A percentile compares a stretch with the other conserved stretches of the same genome.
These are phyloP conservation scores for Cadophora sp. DNA, from an alignment of 2,329 filamentous ascomycete genomes.

Conservation along the genomic window DNA sequence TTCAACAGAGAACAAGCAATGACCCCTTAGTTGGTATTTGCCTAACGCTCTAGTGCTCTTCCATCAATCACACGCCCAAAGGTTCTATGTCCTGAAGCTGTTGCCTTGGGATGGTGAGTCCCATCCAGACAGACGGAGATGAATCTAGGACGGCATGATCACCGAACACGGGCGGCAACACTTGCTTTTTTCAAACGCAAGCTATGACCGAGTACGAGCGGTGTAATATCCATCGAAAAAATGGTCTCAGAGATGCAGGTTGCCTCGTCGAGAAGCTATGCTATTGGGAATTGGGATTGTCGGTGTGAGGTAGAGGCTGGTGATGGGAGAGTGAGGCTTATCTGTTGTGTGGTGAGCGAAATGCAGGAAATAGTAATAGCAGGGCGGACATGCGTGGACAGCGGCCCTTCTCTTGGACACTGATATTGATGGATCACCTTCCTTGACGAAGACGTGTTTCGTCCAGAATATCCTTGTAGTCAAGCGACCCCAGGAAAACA, in stretches of 20 bases:
- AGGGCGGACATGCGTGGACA: not conserved
- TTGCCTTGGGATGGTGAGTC: not conserved
- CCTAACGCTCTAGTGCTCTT: not conserved
- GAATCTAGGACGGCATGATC: not conserved
- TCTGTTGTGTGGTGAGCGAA: not conserved
- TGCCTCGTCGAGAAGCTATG: not conserved
- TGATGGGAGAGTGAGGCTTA: not conserved
- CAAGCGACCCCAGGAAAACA: not conserved
- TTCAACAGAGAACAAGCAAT: not conserved
- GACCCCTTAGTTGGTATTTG: not conserved
- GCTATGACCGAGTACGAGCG: not conserved
- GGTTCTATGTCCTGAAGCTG: not conserved
- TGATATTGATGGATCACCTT: not conserved
- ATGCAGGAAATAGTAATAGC: not conserved
- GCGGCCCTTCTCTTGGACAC: not conserved
- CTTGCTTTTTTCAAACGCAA: no score
- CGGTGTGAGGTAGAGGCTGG: not conserved
- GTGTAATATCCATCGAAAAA: not conserved
- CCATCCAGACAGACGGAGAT: not conserved
- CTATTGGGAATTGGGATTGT: not conserved
- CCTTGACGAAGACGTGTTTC: not conserved
- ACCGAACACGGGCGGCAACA: no score
- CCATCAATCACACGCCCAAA: not conserved
- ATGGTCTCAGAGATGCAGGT: not conserved
- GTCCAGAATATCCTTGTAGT: not conserved